Base-by-base conservation (phyloP, 352 stramenopile genomes). In the Pythium scleroteichum region DNA sequence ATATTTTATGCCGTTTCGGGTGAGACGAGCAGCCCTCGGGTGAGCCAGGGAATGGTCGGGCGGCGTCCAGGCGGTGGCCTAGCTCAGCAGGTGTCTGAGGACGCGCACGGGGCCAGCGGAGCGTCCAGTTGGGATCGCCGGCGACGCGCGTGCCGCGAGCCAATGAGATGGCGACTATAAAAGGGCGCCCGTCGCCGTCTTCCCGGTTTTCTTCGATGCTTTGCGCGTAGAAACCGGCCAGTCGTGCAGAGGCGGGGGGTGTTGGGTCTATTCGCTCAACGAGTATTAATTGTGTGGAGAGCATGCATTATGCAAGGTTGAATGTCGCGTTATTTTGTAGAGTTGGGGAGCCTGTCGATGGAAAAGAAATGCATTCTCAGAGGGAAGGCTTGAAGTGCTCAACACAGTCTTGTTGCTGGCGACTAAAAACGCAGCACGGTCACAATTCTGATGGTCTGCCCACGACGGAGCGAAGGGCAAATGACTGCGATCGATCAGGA, bases 131-230 rank as follows among this genome's bases (percentile, higher is more conserved):
- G 20, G 16, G 29, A 35, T 5, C 29, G 29, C 29, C 29, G 29
- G 29, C 38, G 38, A 4, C 17, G 45, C 45, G 45, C 45, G 45
- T 51, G 45, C 45, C 45, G 16, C 45, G 19, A n/a, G 16, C 45
- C 45, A 51, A 51, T 51, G 45, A 51, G 20, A 51, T 33, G 45
- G 20, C 20, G 26, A 35, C 16, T 33, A 51, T 51, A 51, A 51
- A 51, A 51, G n/a, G 45, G 45, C 38, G 38, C 17, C 10, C 29
- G 5, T 10, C 29, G 5, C 5, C 29, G 29, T 35, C 29, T 35
- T 35, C 29, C 29, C 29, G 29, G 29, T 35, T 35, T 35, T 35
- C 29, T 35, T 35, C 29, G 5, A 35, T 35, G 29, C 29, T 10
- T 35, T 35, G 29, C n/a, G 29, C 10, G 29, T 35, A 35, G 29